Evolutionary conservation across 2,329 filamentous ascomycete genomes (phyloP), one percentile per base, ranked within the genome.

Genomic region (Laburnicola sp.): DNA sequence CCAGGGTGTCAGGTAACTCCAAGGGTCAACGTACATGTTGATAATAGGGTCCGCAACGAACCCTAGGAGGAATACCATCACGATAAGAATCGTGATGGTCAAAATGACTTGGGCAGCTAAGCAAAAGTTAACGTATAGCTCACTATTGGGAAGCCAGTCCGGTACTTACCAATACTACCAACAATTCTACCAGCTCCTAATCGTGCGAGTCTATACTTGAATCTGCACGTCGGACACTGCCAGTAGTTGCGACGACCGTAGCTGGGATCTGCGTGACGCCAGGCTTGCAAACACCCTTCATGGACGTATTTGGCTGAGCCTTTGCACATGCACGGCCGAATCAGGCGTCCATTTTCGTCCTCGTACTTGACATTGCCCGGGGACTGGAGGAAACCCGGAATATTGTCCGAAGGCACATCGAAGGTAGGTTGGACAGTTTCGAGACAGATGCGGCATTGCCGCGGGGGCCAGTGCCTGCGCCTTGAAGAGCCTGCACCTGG

Each of bases 301-400:
- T 99, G 94, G 23, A 97, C 91, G 74, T 96, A 97, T 75, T 89
- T 89, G 62, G 93, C 89, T 34, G 89, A 90, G 45, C 94, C 94
- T 76, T 90, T 95, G 81, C 94, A 99, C 75, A 87, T 86, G 79
- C 94, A 99, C 31, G 94, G 94, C 47, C 88, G 88, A 62, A 97
- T 82, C 26, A 99, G 78, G 44, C 91, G 86, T 27, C 87, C 81
- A 57, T 86, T 88, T 54, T 88, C 83, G 23, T 89, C 92, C 45
- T 86, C 81, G 66, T 96, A 96, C 21, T 80, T 78, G 39, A 87
- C 83, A 43, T 79, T 78, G 16, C 83, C 81, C 36, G 69, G 69
- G 26, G 80, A 74, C 57, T 85, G 80, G 37, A 88, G 72, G 45
- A 85, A 79, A 23, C 77, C 76, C 23, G 84, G 81, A 22, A 85